These are phyloP conservation scores for Coniella lustricola DNA, from an alignment of 2,329 filamentous ascomycete genomes.

Conservation along the genomic window DNA sequence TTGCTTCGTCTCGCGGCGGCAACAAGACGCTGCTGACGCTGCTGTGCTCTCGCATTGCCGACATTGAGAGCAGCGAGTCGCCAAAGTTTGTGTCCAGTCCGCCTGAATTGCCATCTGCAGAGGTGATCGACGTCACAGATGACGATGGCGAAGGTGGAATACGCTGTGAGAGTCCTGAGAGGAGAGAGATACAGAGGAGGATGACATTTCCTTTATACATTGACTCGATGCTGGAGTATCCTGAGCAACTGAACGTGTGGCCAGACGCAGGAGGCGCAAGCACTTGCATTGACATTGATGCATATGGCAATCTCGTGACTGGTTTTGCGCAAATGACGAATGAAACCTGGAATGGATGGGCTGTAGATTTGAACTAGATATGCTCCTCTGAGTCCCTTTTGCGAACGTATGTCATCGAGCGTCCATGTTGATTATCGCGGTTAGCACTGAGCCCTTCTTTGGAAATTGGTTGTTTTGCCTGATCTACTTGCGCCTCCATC, in stretches of 20 bases:
- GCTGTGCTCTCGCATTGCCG: conserved; percentile 22
- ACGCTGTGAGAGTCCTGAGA: not conserved
- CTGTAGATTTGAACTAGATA: conserved; percentile 6
- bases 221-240: conserved; percentile 1
- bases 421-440: too few relatives aligned
- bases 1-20: conserved; percentile 35
- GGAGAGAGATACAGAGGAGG: not conserved
- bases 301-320: conserved; percentile 1
- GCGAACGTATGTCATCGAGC: too few relatives aligned
- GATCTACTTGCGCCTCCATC: too few relatives aligned
- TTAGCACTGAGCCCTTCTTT: too few relatives aligned
- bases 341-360: conserved; percentile 10
- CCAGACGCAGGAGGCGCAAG: not conserved
- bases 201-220: not conserved
- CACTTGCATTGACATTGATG: conserved; percentile 2
- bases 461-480: too few relatives aligned
- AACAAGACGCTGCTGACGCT: conserved; percentile 33
- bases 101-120: not conserved
- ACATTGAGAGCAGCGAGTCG: conserved; percentile 12
- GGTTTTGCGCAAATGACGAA: conserved; percentile 7
- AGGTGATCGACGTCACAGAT: conserved; percentile 7
- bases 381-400: not conserved
- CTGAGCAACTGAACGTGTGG: conserved; percentile 6
- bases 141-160: conserved; percentile 6
- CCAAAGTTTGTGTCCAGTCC: conserved; percentile 3